phyloP scores from a whole-genome alignment of 2,329 filamentous ascomycete species.

The Colletotrichum aenigma region DNA sequence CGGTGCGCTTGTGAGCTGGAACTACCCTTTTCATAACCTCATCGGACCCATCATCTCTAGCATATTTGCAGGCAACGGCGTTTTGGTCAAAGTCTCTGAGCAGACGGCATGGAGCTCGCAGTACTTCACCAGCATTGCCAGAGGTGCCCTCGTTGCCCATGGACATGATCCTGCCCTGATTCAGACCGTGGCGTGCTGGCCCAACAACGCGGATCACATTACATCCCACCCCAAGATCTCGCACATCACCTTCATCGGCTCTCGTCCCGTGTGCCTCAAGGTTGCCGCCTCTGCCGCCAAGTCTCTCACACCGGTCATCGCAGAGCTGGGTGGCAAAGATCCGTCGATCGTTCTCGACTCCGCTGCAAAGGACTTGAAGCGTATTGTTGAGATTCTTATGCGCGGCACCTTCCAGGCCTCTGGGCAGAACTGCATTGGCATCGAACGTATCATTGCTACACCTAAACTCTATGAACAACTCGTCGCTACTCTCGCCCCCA shows the following conservation, averaged over 20 bases:
- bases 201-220: constrained; percentile 77
- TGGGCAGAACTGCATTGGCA: constrained; percentile 97
- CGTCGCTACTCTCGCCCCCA: constrained; percentile 71
- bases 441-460: constrained; percentile 87
- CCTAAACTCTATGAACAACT: constrained; percentile 78
- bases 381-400: constrained; percentile 83
- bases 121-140: constrained; percentile 82
- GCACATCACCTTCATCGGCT: constrained; percentile 97
- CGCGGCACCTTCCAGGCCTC: constrained; percentile 93
- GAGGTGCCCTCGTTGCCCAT: constrained; percentile 79
- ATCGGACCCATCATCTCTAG: constrained; percentile 89
- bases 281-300: constrained; percentile 88
- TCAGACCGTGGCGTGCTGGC: constrained; percentile 88
- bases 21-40: constrained; percentile 96
- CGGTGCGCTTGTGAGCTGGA: constrained; percentile 93
- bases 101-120: constrained; percentile 90
- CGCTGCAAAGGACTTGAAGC: constrained; percentile 65
- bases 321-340: constrained; percentile 95
- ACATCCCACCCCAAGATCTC: constrained; percentile 84
- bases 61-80: constrained; percentile 88
- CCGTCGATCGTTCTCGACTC: constrained; percentile 90
- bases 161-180: constrained; percentile 83
- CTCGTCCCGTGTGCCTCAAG: constrained; percentile 81
- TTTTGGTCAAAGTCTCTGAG: constrained; percentile 93
- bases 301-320: constrained; percentile 83